A percentile compares a stretch with the other conserved stretches of the same genome.
Evolutionary conservation across 139 green algal species (phyloP).

Genomic region (Edaphochlamys debaryana): DNA sequence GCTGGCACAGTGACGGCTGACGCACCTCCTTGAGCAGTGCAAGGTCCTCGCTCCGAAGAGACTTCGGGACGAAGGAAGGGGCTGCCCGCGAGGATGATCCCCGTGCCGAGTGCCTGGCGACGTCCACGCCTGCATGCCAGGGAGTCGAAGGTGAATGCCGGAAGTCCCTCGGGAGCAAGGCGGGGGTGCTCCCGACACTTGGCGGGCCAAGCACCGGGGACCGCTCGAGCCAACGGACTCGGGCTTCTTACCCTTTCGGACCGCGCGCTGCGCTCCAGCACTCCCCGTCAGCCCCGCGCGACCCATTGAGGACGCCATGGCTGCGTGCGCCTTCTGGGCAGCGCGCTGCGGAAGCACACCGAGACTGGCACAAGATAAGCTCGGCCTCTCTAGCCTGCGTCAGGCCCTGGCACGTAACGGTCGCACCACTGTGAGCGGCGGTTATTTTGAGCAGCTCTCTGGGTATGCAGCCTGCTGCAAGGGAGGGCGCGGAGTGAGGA

Average conservation of each 20-base stretch:
- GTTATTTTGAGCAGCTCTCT: no score
- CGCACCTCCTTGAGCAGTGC: constrained; percentile 25
- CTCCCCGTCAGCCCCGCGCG: neutral
- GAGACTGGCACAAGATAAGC: neutral
- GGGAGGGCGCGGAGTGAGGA: no score
- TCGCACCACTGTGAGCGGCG: no score
- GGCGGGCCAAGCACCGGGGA: no score
- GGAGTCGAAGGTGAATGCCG: no score
- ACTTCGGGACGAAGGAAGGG: neutral
- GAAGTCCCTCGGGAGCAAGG: no score
- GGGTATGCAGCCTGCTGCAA: no score
- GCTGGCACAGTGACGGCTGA: no score
- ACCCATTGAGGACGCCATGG: constrained; percentile 31
- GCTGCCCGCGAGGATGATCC: constrained; percentile 8
- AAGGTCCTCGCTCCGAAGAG: constrained; percentile 30
- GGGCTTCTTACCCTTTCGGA: constrained; percentile 18
- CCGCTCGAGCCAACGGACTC: no score
- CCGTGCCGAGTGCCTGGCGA: neutral
- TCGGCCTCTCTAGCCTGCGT: neutral
- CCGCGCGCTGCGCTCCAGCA: neutral
- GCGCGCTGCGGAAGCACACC: neutral
- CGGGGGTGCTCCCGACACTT: no score
- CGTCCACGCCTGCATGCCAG: constrained; percentile 28
- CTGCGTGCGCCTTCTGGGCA: neutral
- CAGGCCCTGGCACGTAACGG: no score